Evolutionary conservation across 2,329 filamentous ascomycete species (phyloP), one percentile per base, ranked within the genome.

Genomic region (Cercospora sojina): DNA sequence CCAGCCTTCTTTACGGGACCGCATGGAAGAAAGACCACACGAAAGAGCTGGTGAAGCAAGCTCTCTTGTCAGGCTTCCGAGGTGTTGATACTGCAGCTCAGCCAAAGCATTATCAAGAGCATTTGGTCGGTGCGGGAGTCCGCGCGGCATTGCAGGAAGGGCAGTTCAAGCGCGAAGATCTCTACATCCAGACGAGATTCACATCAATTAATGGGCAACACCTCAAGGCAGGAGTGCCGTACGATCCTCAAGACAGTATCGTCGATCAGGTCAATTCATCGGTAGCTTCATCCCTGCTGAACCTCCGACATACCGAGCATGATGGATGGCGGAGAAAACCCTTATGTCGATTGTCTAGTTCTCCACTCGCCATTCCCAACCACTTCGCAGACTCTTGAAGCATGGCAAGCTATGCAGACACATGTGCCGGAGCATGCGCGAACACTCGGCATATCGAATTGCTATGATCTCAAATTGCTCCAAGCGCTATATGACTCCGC

Each of bases 181-280:
- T 94, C 56, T 92, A 88, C 87, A 82, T 93, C 53, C 91, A 96
- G 84, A 93, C 91, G n/a, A 95, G 94, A 77, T 95, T 90, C 80
- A 92, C 90, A 1, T 84, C 89, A 0, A 77, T 87, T 4, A 78
- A 78, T 16, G 88, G 86, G 25, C 90, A 93, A 76, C 86, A 89
- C 73, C 73, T 78, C 23, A 47, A 77, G 79, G 47, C 83, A 86
- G 62, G 62, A 58, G 82, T 88, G 78, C 90, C 90, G 0, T 92
- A 92, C 77, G 82, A 89, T 72, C 77, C 85, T 1, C 75, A 80
- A 1, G 82, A 84, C 10, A 82, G 87, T 1, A 78, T 93, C 27
- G 81, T 81, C 13, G 83, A 88, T 18, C 89, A 93, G 77, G 85
- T 93, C 18, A 83, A 85, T 70, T 80, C 86, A 43, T 93, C 90